A percentile compares a stretch with the other conserved stretches of the same genome.
phyloP scores from a whole-genome alignment of 2,329 filamentous ascomycete genomes.

The Trichoderma simmonsii region DNA sequence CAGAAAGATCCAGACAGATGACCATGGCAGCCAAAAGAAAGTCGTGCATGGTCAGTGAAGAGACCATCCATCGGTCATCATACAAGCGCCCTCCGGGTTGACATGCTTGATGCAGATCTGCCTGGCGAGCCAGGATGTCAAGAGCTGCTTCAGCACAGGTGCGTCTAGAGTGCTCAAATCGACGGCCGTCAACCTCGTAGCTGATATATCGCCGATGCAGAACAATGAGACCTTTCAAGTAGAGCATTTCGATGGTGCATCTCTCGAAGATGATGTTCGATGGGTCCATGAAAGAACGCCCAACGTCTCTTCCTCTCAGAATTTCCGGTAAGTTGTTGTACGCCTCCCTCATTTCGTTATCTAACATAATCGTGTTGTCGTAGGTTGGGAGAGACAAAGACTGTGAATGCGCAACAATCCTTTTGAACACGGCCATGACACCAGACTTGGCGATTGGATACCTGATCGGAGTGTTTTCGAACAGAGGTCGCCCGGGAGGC shows the following conservation, averaged over 20 bases:
- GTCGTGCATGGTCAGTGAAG: background rate
- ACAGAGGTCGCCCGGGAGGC: background rate
- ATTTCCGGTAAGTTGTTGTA: background rate
- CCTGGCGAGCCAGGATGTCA: background rate
- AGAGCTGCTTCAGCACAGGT: constrained; percentile 1
- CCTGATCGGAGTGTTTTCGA: background rate
- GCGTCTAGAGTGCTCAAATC: background rate
- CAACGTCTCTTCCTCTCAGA: background rate
- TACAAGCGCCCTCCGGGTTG: background rate
- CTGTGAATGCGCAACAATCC: constrained; percentile 3
- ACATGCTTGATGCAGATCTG: background rate
- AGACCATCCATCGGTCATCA: background rate
- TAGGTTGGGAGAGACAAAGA: background rate
- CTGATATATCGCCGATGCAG: background rate
- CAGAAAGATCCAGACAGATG: background rate
- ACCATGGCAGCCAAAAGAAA: constrained; percentile 13
- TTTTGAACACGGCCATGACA: constrained; percentile 1
- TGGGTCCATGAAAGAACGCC: background rate
- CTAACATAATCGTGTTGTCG: background rate
- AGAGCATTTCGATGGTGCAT: background rate
- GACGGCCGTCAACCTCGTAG: background rate
- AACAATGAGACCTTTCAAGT: background rate
- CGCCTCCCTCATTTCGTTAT: background rate
- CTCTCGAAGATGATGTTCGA: background rate
- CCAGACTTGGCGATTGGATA: constrained; percentile 4